Evolutionary conservation across 2,329 filamentous ascomycete species (phyloP), one percentile per base, ranked within the genome.

Genomic region (Hymenoscyphus albidus): DNA sequence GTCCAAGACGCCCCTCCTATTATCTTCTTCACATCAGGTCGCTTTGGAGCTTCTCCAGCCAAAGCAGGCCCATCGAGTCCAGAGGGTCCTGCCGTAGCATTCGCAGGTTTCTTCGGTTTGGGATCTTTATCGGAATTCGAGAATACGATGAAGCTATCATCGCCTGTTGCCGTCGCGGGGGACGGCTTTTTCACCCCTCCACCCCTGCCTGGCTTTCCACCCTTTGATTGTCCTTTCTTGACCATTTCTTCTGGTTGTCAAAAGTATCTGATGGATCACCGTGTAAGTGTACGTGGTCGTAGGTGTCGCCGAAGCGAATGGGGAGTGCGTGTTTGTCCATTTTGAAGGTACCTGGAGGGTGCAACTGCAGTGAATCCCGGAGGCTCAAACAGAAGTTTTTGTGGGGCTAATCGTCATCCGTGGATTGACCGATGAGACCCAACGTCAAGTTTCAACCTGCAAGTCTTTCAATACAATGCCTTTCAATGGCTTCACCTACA

Each of bases 1-100:
- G 95, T 99, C 95, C 95, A 99, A 71, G 93, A 97, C 65, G 92
- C 87, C 59, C 95, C 95, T 54, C 93, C 95, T 74, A 99, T 96
- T 69, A 99, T 81, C 71, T 96, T 92, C 77, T 89, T 89, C 56
- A 84, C 83, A 1, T 87, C 88, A 14, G 85, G 86, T 70, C 87
- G 60, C 62, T 74, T 73, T 12, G 74, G 71, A 2, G 72, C 70
- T 62, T 76, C 74, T 51, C 73, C 74, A 35, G 68, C 42, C 56
- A 74, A 60, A 16, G 64, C 72, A 27, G 72, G 71, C 18, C 71
- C 72, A 64, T 70, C 70, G 16, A 65, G 66, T 27, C 65, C 68
- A 18, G 68, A 64, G 2, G 68, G 51, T 5, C 69, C 64, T 22
- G 55, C 56, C 58, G 56, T 63, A 31, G 55, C 60, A 31, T 65